Percentiles rank a stretch among this genome's conserved stretches.
Evolutionary conservation across 1,139 yeast species (phyloP).

Genomic region (Yamadazyma diospyri): DNA sequence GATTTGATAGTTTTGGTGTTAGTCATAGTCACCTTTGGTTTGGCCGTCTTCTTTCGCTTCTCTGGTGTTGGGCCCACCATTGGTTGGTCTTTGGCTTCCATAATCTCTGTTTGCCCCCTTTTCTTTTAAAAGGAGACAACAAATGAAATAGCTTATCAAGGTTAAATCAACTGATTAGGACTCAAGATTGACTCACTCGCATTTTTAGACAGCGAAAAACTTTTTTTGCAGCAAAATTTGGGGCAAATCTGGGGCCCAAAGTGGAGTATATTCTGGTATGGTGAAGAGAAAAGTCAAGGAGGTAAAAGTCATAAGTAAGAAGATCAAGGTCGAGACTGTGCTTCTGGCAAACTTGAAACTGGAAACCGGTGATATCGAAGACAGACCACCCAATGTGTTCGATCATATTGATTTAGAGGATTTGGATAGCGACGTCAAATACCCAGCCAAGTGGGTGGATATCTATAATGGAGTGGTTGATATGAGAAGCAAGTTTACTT

Average conservation of each 20-base stretch:
- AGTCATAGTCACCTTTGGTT: conserved; percentile 17
- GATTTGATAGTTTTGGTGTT: conserved; percentile 57
- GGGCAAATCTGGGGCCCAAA: too few species aligned
- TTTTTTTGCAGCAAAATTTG: too few species aligned
- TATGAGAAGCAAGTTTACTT: conserved; percentile 59
- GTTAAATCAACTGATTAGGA: too few species aligned
- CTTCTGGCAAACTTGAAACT: conserved; percentile 9
- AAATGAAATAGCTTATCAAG: too few species aligned
- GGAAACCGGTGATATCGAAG: conserved; percentile 3
- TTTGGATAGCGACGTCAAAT: conserved; percentile 9
- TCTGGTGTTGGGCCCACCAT: too few species aligned
- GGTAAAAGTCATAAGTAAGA: conserved; percentile 6
- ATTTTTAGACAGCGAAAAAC: too few species aligned
- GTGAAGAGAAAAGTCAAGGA: conserved; percentile 6
- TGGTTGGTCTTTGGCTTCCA: too few species aligned
- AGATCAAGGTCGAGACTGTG: conserved; percentile 1
- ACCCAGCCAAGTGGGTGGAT: conserved; percentile 49
- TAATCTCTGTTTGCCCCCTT: too few species aligned
- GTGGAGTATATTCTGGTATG: too few species aligned
- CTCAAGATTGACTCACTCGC: too few species aligned
- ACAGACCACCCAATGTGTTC: conserved; percentile 5
- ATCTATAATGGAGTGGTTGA: conserved; percentile 60
- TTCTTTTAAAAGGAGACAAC: too few species aligned
- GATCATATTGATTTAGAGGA: conserved; percentile 7
- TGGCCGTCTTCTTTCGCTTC: conserved; percentile 9